Conservation (phyloP, 75 land plant genomes). For the Selaginella moellendorffii region DNA sequence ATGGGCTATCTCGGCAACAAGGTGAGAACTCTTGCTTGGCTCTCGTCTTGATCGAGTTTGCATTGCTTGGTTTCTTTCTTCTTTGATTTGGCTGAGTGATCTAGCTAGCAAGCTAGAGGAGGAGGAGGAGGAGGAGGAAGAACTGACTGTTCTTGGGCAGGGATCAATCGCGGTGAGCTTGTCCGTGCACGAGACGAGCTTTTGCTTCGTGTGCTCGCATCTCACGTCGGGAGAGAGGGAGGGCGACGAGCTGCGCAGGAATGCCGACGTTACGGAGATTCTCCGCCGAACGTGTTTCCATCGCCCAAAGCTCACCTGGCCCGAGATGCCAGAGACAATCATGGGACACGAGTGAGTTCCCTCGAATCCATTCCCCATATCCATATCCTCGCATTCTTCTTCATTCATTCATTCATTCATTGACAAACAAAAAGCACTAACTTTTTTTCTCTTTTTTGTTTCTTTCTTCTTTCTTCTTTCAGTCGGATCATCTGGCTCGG, state of each 20-base stretch:
- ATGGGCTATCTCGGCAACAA: slow-evolving; percentile 89
- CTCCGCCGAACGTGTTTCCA: slow-evolving; percentile 46
- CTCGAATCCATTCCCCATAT: too few species aligned
- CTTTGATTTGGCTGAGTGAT: too few species aligned
- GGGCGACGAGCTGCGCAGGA: slow-evolving; percentile 56
- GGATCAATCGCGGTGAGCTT: slow-evolving; percentile 80
- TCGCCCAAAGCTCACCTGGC: slow-evolving; percentile 15
- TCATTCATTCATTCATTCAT: background rate
- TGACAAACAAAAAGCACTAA: background rate
- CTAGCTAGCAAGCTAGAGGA: too few species aligned
- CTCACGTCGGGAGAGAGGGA: slow-evolving; percentile 75
- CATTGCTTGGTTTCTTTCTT: background rate
- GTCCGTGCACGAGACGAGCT: slow-evolving; percentile 42
- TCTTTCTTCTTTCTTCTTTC: slow-evolving; percentile 3
- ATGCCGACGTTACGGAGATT: slow-evolving; percentile 57
- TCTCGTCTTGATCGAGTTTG: background rate
- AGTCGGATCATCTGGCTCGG: slow-evolving; percentile 79
- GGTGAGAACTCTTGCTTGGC: slow-evolving; percentile 31
- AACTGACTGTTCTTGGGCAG: slow-evolving; percentile 39
- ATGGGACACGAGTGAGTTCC: slow-evolving; percentile 73
- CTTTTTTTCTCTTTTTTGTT: too few species aligned
- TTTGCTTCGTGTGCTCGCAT: slow-evolving; percentile 85
- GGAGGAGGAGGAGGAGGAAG: too few species aligned
- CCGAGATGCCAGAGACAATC: slow-evolving; percentile 34
- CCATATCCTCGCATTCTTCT: background rate